Evolutionary conservation across 1,284 basidiomycete species (phyloP), one percentile per base, ranked within the genome.

Genomic region (Austroboletus sp.): DNA sequence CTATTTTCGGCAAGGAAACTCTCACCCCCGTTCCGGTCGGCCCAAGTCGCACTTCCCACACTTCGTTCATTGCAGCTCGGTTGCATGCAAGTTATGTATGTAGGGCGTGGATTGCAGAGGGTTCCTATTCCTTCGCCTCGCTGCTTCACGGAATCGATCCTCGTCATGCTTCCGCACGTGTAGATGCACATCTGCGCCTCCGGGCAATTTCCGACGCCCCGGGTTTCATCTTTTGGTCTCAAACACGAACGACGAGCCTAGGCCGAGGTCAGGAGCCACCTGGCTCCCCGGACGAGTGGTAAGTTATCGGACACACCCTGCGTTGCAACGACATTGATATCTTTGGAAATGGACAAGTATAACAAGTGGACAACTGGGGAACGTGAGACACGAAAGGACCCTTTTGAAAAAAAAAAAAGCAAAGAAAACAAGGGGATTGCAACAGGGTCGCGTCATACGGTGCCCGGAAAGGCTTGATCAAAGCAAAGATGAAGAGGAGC

Each of bases 401-500:
- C 30, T 31, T n/a, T n/a, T 31, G 30, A 31, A 30, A 30, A 30
- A 12, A 30, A 30, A 13, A 16, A 33, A 42, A 30, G n/a, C 4
- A 31, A n/a, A 31, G n/a, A n/a, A 13, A 36, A 44, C 17, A 44
- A 23, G 19, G 17, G 12, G 10, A 34, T 19, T 34, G 35, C 45
- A 40, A 48, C 16, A 45, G 44, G 48, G 40, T 19, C 39, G 27
- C 16, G 8, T 11, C 8, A 30, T 33, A 17, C 37, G 13, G 8
- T 17, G 10, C 19, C n/a, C 35, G 39, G 42, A 32, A 43, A 13
- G 25, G 35, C 2, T 27, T 7, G 25, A 32, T 53, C 44, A 57
- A 49, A 52, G 55, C 30, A 31, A 31, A 31, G 30, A 31, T 38
- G 53, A 42, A 33, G 21, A 37, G 42, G 31, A n/a, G 37, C 19